Evolutionary conservation across 1,284 basidiomycete species (phyloP), one percentile per base, ranked within the genome.

Genomic region (Leccinum ponderosum): DNA sequence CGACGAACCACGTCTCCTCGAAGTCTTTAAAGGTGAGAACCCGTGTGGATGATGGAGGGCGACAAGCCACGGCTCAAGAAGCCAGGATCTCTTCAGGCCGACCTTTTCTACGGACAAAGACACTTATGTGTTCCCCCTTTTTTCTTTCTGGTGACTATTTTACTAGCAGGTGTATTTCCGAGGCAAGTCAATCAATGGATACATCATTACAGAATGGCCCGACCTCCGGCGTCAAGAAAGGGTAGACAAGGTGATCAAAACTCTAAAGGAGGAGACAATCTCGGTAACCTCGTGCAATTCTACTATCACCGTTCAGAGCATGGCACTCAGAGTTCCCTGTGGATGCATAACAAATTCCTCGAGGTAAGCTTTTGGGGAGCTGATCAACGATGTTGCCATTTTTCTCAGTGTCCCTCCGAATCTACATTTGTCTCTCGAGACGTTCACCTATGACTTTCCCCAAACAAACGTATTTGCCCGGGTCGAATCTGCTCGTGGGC

Each of bases 371-470:
- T n/a, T 27, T 15, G 3, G 20, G 15, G 39, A 15, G 8, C 9
- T 7, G 15, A 7, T 20, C 9, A 0, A 27, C 11, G n/a, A 12
- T 22, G 25, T 3, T 6, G 3, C 12, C 14, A 9, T 39, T 2
- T 31, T 39, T 14, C 39, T 59, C 44, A 31, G 31, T 20, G 15
- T 37, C 8, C 67, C 70, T 2, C 53, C 50, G 1, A 17, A 47
- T 6, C 57, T 66, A 5, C 60, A 50, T 14, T 12, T 66, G 2
- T 69, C 70, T 7, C 42, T 73, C 11, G 66, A 63, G 48, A 64
- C 61, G 2, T 86, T 87, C 70, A 66, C 76, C 27, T 85, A 87
- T 66, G 66, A 78, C 1, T 87, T 86, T 81, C 80, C 80, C 1
- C 85, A 87, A 71, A 80, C 79, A 66, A 81, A 77, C 39, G 79